Evolutionary conservation across 2,329 filamentous ascomycete species (phyloP), one percentile per base, ranked within the genome.

Genomic region (Tothia fuscella): DNA sequence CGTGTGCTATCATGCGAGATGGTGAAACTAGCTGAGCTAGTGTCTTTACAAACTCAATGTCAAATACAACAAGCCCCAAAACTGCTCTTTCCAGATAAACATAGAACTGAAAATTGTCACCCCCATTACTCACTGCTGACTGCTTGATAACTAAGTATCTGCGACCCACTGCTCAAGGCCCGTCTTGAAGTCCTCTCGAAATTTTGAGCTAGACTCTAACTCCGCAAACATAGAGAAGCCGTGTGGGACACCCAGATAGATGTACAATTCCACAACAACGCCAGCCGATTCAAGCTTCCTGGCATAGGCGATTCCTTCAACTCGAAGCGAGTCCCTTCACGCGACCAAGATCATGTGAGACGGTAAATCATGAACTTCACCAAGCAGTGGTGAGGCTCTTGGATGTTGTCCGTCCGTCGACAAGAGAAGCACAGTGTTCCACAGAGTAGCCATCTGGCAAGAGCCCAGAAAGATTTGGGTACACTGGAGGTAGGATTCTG

Each of bases 221-320:
- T 29, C 26, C 26, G 26, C 26, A 29, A 9, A 29, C 26, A 29
- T 29, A n/a, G 9, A 29, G 26, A 36, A 41, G 12, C 25, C 36
- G 37, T 48, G 46, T 22, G 45, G 45, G 26, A 48, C 16, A 19
- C 46, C 46, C 21, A 31, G 30, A 39, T 45, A 44, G 3, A 47
- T 34, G n/a, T 45, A 31, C 28, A 48, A 30, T 31, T 24, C 16
- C 39, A 43, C 42, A 32, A 16, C 6, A 9, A 47, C 38, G 6
- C 46, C 45, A 21, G 16, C 33, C 45, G 44, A 44, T 22, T 34
- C 22, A 22, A 48, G 16, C 41, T 38, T 38, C 36, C 37, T 38
- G 22, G 38, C 45, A 14, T 37, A 41, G 10, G 45, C 19, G 14
- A 48, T 26, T 30, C 30, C 45, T 17, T 47, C 45, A 38, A 47